Percentiles rank a stretch among this genome's conserved stretches.
phyloP scores from a whole-genome alignment of 345 rosid genomes.

The Citrus inodora region DNA sequence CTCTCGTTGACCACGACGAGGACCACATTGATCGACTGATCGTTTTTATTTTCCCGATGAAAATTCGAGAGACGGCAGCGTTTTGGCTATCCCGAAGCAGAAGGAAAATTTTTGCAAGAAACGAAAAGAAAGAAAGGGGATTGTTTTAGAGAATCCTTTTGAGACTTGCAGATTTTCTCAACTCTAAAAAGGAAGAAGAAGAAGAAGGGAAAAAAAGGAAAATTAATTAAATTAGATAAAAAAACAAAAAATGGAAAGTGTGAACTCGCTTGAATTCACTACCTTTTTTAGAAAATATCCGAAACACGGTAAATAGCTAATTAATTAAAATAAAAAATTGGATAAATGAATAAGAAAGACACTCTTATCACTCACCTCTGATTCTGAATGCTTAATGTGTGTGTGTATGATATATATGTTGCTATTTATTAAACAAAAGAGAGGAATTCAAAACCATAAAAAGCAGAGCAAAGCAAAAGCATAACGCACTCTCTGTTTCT shows the following conservation, averaged over 20 bases:
- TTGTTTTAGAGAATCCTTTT: too few species aligned
- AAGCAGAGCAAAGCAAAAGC: background rate
- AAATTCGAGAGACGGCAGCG: background rate
- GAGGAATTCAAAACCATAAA: background rate
- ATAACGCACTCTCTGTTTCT: background rate
- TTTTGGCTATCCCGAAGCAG: background rate
- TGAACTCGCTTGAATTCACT: background rate
- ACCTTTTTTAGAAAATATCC: background rate
- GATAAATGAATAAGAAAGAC: background rate
- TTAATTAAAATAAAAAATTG: background rate
- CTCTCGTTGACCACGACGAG: slow-evolving; percentile 15
- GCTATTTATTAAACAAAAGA: background rate
- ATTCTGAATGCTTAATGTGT: background rate
- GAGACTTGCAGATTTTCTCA: background rate
- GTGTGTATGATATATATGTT: background rate
- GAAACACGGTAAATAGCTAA: background rate
- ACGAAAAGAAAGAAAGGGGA: too few species aligned
- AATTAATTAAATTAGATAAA: background rate
- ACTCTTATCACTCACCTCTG: too few species aligned
- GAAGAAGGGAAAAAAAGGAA: background rate
- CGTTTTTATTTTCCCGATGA: background rate
- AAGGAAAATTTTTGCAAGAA: too few species aligned
- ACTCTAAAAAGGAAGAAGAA: background rate
- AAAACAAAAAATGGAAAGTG: background rate
- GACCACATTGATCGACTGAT: slow-evolving; percentile 19